Conservation (phyloP, 225 moss, liverwort and hornwort species). For the Anthoceros angustus region DNA sequence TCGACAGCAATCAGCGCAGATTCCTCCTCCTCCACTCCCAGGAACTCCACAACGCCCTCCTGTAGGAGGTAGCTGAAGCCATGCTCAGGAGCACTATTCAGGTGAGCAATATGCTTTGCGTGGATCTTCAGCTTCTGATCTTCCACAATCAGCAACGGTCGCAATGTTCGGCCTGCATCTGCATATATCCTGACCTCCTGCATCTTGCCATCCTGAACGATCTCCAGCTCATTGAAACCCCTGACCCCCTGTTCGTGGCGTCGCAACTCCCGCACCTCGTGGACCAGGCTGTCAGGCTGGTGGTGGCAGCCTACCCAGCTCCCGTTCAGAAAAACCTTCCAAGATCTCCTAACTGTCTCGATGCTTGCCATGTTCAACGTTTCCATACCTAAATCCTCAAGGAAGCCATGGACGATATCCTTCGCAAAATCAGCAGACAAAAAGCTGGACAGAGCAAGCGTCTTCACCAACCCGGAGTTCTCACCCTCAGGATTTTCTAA, state of each 20-base stretch:
- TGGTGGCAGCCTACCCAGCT: background rate
- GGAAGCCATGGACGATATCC: slow-evolving; percentile 25
- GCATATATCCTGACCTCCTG: slow-evolving; percentile 43
- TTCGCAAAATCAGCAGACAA: slow-evolving; percentile 41
- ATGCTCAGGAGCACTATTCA: slow-evolving; percentile 18
- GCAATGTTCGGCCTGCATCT: slow-evolving; percentile 57
- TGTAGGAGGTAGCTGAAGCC: slow-evolving; percentile 26
- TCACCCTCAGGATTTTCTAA: slow-evolving; percentile 85
- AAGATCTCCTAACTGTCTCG: background rate
- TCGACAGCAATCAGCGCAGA: slow-evolving; percentile 47
- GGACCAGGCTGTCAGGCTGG: background rate
- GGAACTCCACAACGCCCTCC: slow-evolving; percentile 41
- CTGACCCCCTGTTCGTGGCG: background rate
- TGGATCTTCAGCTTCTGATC: slow-evolving; percentile 40
- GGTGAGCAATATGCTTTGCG: slow-evolving; percentile 24
- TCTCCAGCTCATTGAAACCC: slow-evolving; percentile 38
- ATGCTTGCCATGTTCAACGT: slow-evolving; percentile 20
- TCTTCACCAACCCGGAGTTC: slow-evolving; percentile 81
- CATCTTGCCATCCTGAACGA: slow-evolving; percentile 27
- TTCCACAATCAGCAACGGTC: slow-evolving; percentile 54
- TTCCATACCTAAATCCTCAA: slow-evolving; percentile 23
- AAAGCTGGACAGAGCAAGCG: slow-evolving; percentile 63
- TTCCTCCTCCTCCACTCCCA: slow-evolving; percentile 81
- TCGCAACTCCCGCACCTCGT: background rate
- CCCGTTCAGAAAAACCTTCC: background rate